phyloP scores from a whole-genome alignment of 1,284 basidiomycete species.

The Limonomyces culmigenus region DNA sequence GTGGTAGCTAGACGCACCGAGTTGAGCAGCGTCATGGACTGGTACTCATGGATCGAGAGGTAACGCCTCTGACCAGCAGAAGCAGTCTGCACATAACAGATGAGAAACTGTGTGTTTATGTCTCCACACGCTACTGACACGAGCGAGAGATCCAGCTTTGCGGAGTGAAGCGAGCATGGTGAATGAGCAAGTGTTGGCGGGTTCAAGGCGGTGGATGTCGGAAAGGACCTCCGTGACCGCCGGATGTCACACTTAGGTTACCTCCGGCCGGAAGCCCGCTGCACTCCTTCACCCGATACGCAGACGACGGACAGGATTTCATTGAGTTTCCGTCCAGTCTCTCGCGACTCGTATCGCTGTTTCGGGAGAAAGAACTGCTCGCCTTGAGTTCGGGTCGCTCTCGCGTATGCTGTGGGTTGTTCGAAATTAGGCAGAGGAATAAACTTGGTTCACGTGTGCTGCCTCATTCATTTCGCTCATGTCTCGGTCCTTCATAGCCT shows the following conservation, averaged over 20 bases:
- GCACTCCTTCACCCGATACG: constrained; percentile 3
- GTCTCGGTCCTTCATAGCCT: constrained; percentile 7
- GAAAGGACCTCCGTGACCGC: constrained; percentile 7
- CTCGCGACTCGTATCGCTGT: constrained; percentile 29
- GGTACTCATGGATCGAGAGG: constrained; percentile 97
- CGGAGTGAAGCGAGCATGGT: constrained; percentile 45
- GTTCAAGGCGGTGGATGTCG: background rate
- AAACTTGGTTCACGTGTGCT: constrained; percentile 16
- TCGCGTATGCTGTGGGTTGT: constrained; percentile 30
- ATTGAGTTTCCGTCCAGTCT: constrained; percentile 43
- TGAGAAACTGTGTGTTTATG: constrained; percentile 1
- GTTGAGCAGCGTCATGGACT: constrained; percentile 90
- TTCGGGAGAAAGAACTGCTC: constrained; percentile 48
- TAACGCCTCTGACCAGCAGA: constrained; percentile 79
- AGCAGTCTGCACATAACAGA: constrained; percentile 24
- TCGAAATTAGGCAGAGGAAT: constrained; percentile 69
- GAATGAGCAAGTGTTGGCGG: constrained; percentile 2
- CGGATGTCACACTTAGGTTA: background rate
- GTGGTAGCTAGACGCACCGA: constrained; percentile 37
- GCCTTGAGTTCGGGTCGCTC: constrained; percentile 66
- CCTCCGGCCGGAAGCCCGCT: background rate
- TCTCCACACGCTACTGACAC: constrained; percentile 24
- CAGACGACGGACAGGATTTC: constrained; percentile 61
- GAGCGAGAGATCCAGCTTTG: constrained; percentile 42
- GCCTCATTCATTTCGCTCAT: constrained; percentile 5